Percentiles rank a stretch among this genome's conserved stretches.
phyloP scores from a whole-genome alignment of 75 land plant species.

The Pinus albicaulis region DNA sequence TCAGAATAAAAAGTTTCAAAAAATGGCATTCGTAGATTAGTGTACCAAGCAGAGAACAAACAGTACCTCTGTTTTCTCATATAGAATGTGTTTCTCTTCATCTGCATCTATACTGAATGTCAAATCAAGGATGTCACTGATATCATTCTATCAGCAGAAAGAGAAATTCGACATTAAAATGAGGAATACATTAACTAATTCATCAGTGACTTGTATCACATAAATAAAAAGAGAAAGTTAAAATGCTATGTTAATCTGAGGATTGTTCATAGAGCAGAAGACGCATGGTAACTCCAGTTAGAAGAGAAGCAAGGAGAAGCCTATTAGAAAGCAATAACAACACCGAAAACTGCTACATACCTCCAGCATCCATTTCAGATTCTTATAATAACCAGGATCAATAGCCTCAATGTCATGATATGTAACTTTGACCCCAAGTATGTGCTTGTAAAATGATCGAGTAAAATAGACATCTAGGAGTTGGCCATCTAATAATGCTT shows the following conservation, averaged over 20 bases:
- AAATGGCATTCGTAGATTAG: background rate
- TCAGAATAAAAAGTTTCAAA: background rate
- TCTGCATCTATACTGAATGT: constrained; percentile 51
- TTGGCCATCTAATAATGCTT: constrained; percentile 50
- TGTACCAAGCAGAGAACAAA: background rate
- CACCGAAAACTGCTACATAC: constrained; percentile 16
- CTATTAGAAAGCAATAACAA: background rate
- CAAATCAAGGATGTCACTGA: constrained; percentile 32
- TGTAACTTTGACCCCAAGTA: constrained; percentile 38
- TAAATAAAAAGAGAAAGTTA: background rate
- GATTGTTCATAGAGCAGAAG: background rate
- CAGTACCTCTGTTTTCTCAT: constrained; percentile 45
- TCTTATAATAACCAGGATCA: constrained; percentile 46
- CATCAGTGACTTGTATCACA: background rate
- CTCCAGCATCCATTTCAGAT: constrained; percentile 49
- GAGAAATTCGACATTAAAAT: background rate
- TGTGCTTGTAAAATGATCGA: constrained; percentile 48
- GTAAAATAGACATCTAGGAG: constrained; percentile 50
- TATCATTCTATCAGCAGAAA: constrained; percentile 37
- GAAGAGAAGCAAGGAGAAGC: background rate
- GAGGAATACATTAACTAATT: constrained; percentile 8
- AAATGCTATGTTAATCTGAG: background rate
- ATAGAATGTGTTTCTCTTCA: constrained; percentile 50
- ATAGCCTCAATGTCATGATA: constrained; percentile 54
- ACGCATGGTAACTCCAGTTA: background rate